These are phyloP conservation scores for sunflower (Helianthus annuus) DNA, from an alignment of 129 eudicot genomes.

Conservation along the genomic window DNA sequence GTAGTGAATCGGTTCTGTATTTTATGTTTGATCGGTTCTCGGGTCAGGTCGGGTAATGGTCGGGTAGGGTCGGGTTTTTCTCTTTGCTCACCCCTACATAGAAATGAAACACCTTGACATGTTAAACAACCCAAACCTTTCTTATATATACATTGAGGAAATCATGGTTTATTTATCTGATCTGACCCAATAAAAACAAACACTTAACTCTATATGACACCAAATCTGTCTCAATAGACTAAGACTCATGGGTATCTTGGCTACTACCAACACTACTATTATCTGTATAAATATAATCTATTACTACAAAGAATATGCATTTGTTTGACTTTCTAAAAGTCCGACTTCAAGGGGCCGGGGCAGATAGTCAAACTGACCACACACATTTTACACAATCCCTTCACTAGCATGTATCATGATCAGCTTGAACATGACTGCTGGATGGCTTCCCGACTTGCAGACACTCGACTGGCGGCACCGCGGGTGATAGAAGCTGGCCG, in stretches of 20 bases:
- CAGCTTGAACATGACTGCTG: constrained; percentile 55
- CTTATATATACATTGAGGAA: constrained; percentile 8
- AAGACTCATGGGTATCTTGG: constrained; percentile 20
- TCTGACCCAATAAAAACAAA: constrained; percentile 31
- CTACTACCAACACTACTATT: constrained; percentile 22
- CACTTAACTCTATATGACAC: constrained; percentile 31
- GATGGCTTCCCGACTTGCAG: constrained; percentile 69
- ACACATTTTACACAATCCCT: constrained; percentile 17
- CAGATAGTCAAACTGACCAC: constrained; percentile 48
- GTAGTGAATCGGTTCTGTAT: too few species aligned
- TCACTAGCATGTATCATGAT: constrained; percentile 56
- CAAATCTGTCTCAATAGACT: constrained; percentile 25
- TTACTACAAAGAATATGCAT: constrained; percentile 49
- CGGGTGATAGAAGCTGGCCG: constrained; percentile 61
- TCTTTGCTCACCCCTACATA: too few species aligned
- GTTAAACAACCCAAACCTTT: background rate
- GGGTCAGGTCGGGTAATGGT: too few species aligned
- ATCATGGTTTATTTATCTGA: constrained; percentile 25
- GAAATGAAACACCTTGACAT: constrained; percentile 1
- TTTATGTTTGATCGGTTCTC: too few species aligned
- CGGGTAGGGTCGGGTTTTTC: too few species aligned
- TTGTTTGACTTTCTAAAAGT: constrained; percentile 33
- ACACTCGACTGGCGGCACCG: constrained; percentile 66
- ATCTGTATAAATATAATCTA: constrained; percentile 39
- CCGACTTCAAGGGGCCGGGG: constrained; percentile 36